Conservation (phyloP, 23 red algal species). For the Porphyridium purpureum region DNA sequence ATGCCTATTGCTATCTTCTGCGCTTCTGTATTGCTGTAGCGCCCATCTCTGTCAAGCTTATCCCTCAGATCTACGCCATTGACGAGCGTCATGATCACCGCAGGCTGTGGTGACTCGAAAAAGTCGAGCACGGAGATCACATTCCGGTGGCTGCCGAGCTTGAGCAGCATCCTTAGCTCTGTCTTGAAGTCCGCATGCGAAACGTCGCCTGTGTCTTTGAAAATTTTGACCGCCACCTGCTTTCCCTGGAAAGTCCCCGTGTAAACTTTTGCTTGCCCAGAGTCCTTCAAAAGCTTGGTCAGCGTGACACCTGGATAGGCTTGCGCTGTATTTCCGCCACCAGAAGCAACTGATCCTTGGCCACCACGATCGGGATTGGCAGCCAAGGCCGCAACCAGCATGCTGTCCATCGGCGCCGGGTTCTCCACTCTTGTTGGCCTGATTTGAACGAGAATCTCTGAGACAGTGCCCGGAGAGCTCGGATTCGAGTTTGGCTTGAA, state of each 20-base stretch:
- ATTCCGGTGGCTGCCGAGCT: slow-evolving; percentile 27
- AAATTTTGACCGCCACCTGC: slow-evolving; percentile 34
- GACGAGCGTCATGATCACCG: slow-evolving; percentile 22
- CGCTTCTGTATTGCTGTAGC: slow-evolving; percentile 5
- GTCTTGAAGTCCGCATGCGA: slow-evolving; percentile 10
- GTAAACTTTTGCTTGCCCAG: slow-evolving; percentile 22
- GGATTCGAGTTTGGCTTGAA: too few relatives aligned
- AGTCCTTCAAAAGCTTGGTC: slow-evolving; percentile 6
- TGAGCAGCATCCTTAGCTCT: slow-evolving; percentile 24
- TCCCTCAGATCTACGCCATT: slow-evolving; percentile 30
- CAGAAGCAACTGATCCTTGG: too few relatives aligned
- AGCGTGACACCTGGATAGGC: slow-evolving; percentile 15
- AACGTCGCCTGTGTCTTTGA: slow-evolving; percentile 10
- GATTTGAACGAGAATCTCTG: not conserved
- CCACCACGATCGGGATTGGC: too few relatives aligned
- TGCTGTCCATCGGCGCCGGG: not conserved
- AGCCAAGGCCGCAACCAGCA: too few relatives aligned
- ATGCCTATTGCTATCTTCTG: slow-evolving; percentile 12
- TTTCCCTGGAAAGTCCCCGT: slow-evolving; percentile 1
- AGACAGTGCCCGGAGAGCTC: not conserved
- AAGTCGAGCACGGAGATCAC: slow-evolving; percentile 34
- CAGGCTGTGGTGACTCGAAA: slow-evolving; percentile 22
- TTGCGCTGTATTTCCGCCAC: too few relatives aligned
- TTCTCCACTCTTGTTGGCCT: slow-evolving; percentile 8
- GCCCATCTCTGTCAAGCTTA: slow-evolving; percentile 5